Percentiles rank a stretch among this genome's conserved stretches.
Evolutionary conservation across 2,329 filamentous ascomycete species (phyloP).

Genomic region (Colletotrichum filicis): DNA sequence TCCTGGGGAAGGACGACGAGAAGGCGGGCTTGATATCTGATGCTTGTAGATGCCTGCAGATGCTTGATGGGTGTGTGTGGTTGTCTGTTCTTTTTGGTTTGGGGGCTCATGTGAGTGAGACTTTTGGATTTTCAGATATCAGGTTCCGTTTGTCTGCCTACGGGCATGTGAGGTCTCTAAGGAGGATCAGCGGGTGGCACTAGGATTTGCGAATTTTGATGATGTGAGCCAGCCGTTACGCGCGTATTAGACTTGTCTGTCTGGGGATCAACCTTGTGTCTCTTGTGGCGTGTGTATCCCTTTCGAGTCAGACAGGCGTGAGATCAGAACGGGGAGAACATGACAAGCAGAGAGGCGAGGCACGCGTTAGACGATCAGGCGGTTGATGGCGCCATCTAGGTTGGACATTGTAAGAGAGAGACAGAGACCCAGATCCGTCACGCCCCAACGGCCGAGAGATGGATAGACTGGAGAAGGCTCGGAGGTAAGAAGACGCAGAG

Average conservation of each 20-base stretch:
- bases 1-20: background rate
- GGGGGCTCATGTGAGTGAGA: background rate
- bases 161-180: background rate
- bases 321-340: background rate
- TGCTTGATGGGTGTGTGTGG: background rate
- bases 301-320: background rate
- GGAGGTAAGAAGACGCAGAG: background rate
- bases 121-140: background rate
- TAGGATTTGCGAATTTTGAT: background rate
- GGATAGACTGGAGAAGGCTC: background rate
- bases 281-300: background rate
- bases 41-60: background rate
- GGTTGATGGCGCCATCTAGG: slow-evolving; percentile 21
- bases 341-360: background rate
- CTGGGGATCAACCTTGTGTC: background rate
- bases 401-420: slow-evolving; percentile 7
- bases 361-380: slow-evolving; percentile 3
- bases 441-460: background rate
- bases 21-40: background rate
- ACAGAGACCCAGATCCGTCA: background rate
- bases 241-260: background rate
- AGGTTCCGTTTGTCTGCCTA: background rate
- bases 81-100: background rate
- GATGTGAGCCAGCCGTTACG: background rate
- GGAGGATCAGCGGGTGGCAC: background rate